These are phyloP conservation scores for Fusarium dimerum DNA, from an alignment of 2,329 filamentous ascomycete genomes.

Conservation along the genomic window DNA sequence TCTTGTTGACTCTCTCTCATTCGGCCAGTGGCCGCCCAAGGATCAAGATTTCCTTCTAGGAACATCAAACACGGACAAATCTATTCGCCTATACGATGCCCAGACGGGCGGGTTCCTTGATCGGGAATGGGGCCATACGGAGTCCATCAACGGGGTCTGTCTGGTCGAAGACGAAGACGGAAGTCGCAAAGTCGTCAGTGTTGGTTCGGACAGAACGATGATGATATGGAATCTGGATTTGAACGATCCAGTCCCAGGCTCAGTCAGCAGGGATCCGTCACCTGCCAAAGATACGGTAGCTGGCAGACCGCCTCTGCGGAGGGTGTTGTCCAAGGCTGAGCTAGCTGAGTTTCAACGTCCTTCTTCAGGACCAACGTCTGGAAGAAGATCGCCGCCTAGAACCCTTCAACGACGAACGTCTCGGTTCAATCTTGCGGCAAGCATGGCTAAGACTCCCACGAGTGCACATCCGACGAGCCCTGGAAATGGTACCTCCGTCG, in stretches of 20 bases:
- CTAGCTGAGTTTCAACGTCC: constrained; percentile 74
- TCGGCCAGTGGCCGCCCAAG: constrained; percentile 55
- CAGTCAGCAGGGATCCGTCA: constrained; percentile 53
- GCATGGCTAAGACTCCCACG: constrained; percentile 41
- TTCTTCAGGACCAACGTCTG: constrained; percentile 43
- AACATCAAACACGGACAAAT: constrained; percentile 95
- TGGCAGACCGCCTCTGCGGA: constrained; percentile 73
- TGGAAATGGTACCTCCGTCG: constrained; percentile 39
- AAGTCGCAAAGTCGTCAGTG: constrained; percentile 65
- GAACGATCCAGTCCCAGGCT: constrained; percentile 43
- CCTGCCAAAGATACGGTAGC: constrained; percentile 54
- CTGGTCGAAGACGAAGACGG: constrained; percentile 63
- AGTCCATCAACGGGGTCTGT: constrained; percentile 84
- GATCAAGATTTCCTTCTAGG: constrained; percentile 72
- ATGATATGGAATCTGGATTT: constrained; percentile 73
- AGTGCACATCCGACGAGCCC: constrained; percentile 43
- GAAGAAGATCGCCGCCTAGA: constrained; percentile 57
- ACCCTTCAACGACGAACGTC: constrained; percentile 57
- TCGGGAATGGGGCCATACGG: constrained; percentile 92
- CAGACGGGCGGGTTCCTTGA: constrained; percentile 76
- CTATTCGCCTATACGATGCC: constrained; percentile 83
- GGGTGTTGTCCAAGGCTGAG: constrained; percentile 84
- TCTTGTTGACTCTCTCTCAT: constrained; percentile 75
- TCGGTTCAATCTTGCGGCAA: constrained; percentile 45
- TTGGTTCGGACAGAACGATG: constrained; percentile 77